Percentiles rank a stretch among this genome's conserved stretches.
phyloP scores from a whole-genome alignment of 768 basidiomycete genomes.

The Postia placenta region DNA sequence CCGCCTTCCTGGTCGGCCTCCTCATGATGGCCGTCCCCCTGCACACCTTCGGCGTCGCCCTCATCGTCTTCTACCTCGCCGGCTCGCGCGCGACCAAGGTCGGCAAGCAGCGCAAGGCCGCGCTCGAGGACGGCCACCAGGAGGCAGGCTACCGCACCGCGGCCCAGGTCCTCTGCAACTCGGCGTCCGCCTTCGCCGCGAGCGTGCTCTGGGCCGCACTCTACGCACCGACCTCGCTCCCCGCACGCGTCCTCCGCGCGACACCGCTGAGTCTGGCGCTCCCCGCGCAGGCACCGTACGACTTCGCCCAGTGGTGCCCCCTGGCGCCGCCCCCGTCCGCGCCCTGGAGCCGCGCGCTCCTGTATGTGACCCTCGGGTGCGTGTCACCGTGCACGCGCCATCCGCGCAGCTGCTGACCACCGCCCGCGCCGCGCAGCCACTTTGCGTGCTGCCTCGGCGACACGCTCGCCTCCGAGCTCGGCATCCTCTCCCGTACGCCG shows the following conservation, averaged over 20 bases:
- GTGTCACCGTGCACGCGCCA: conserved; percentile 11
- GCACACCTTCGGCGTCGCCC: conserved; percentile 54
- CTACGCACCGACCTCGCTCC: conserved; percentile 43
- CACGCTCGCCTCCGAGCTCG: conserved; percentile 90
- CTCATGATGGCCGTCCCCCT: conserved; percentile 63
- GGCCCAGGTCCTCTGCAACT: conserved; percentile 82
- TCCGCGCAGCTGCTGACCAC: background rate
- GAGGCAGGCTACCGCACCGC: conserved; percentile 69
- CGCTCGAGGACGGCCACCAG: conserved; percentile 74
- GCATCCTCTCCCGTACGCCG: conserved; percentile 66
- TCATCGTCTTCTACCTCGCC: conserved; percentile 74
- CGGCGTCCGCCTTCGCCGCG: conserved; percentile 55
- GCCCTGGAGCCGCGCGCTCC: conserved; percentile 54
- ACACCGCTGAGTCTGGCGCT: conserved; percentile 9
- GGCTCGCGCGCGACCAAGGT: conserved; percentile 86
- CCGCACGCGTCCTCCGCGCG: conserved; percentile 13
- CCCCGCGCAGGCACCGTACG: conserved; percentile 26
- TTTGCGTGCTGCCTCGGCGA: conserved; percentile 88
- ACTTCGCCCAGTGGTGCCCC: conserved; percentile 55
- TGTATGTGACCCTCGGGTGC: conserved; percentile 65
- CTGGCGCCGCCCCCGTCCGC: conserved; percentile 34
- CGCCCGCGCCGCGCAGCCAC: conserved; percentile 43
- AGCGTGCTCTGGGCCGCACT: conserved; percentile 57
- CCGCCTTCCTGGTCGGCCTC: conserved; percentile 76
- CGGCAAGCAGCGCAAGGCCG: conserved; percentile 68